Conservation (phyloP, 192 early-diverging fungal genomes). For the Gorgonomyces haynaldii region DNA sequence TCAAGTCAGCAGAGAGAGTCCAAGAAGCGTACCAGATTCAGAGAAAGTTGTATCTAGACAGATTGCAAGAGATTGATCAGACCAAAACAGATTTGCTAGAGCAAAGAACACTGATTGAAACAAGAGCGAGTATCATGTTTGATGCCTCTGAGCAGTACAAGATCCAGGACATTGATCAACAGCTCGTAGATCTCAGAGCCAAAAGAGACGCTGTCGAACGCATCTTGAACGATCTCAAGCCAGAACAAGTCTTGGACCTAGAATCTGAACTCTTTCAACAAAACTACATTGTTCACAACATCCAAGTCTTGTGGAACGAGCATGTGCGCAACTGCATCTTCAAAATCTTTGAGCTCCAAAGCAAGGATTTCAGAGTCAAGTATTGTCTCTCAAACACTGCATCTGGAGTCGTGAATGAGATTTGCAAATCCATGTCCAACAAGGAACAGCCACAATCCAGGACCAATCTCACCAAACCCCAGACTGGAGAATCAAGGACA, state of each 20-base stretch:
- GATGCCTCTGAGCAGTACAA: constrained; percentile 21
- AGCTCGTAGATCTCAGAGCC: neutral
- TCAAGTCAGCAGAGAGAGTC: neutral
- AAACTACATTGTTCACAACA: constrained; percentile 73
- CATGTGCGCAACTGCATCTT: constrained; percentile 73
- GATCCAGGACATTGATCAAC: neutral
- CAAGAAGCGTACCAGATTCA: constrained; percentile 47
- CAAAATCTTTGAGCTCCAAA: constrained; percentile 59
- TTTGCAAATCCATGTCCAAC: constrained; percentile 25
- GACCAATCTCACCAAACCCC: neutral
- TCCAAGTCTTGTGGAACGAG: constrained; percentile 74
- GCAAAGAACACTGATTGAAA: constrained; percentile 36
- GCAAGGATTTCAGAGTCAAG: constrained; percentile 51
- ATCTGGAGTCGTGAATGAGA: constrained; percentile 60
- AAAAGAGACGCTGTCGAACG: constrained; percentile 21
- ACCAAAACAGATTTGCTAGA: constrained; percentile 44
- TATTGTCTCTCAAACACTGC: constrained; percentile 82
- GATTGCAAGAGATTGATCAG: constrained; percentile 43
- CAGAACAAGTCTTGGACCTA: no score
- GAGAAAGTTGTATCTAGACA: constrained; percentile 33
- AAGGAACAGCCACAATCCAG: constrained; percentile 1
- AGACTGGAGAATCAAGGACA: neutral
- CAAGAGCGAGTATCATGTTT: constrained; percentile 20
- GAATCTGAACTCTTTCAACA: no score
- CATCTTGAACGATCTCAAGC: constrained; percentile 7